Evolutionary conservation across 305 asterid genomes (phyloP).

Genomic region (Euphrasia arctica): DNA sequence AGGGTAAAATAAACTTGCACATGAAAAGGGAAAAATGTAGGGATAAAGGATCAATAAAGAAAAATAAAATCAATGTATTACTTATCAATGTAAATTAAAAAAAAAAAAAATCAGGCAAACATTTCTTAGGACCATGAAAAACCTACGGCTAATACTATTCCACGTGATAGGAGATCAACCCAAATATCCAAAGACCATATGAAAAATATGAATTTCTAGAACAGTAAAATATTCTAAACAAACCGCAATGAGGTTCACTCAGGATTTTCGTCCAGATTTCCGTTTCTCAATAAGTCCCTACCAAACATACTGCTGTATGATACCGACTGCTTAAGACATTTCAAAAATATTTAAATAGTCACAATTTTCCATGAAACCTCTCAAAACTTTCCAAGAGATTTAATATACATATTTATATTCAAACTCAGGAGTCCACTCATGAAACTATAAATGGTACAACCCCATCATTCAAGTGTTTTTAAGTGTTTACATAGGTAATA

Average conservation of each 20-base stretch:
- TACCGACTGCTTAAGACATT: slow-evolving; percentile 11
- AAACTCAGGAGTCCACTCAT: slow-evolving; percentile 3
- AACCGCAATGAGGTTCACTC: slow-evolving; percentile 7
- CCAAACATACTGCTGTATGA: slow-evolving; percentile 1
- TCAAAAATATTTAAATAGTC: slow-evolving; percentile 7
- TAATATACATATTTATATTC: neutral
- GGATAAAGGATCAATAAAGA: slow-evolving; percentile 1
- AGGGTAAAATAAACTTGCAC: neutral
- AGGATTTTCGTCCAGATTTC: neutral
- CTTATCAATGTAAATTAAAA: neutral
- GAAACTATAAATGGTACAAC: neutral
- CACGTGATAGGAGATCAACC: neutral
- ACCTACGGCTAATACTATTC: slow-evolving; percentile 2
- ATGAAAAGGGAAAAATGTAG: slow-evolving; percentile 11
- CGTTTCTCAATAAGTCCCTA: slow-evolving; percentile 3
- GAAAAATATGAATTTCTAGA: slow-evolving; percentile 5
- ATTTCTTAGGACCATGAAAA: slow-evolving; percentile 15
- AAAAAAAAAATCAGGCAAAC: neutral
- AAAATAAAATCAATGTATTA: neutral
- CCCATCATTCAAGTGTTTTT: neutral
- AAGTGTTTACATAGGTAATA: neutral
- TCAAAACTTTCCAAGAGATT: neutral
- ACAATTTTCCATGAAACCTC: slow-evolving; percentile 9
- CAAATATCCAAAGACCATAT: neutral
- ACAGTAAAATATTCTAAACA: slow-evolving; percentile 12